phyloP scores from a whole-genome alignment of 257 asterid genomes.

The Petunia secreta region DNA sequence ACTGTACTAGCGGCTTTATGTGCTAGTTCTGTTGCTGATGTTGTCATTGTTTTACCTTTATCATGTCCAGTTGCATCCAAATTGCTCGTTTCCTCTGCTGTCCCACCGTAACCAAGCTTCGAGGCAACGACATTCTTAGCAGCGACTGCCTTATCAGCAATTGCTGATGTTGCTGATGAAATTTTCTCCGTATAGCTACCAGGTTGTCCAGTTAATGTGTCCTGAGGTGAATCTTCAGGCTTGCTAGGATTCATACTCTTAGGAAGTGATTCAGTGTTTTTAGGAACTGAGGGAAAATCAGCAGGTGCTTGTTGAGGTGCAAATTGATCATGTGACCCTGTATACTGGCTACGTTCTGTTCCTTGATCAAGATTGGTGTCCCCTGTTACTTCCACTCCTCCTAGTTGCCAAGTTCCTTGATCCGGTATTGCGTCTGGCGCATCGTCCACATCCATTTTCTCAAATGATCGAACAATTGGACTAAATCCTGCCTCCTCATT shows the following conservation, averaged over 20 bases:
- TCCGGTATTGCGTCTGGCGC: conserved; percentile 8
- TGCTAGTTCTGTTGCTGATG: conserved; percentile 42
- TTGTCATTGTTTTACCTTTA: not conserved
- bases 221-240: conserved; percentile 44
- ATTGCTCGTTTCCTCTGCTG: not conserved
- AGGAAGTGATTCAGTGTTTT: conserved; percentile 32
- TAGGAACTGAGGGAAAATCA: not conserved
- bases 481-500: conserved; percentile 48
- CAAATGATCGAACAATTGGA: conserved; percentile 50
- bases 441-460: conserved; percentile 36
- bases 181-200: conserved; percentile 33
- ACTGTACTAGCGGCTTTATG: conserved; percentile 35
- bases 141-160: conserved; percentile 49
- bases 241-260: conserved; percentile 34
- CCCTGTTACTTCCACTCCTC: not conserved
- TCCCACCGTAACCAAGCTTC: conserved; percentile 49
- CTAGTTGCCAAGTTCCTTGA: not conserved
- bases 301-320: conserved; percentile 41
- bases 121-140: conserved; percentile 57
- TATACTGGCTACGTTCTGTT: conserved; percentile 23
- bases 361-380: not conserved
- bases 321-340: conserved; percentile 66
- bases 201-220: conserved; percentile 39
- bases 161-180: conserved; percentile 40
- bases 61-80: not conserved